These are phyloP conservation scores for Xylariaceae sp. DNA, from an alignment of 2,329 filamentous ascomycete species.

Conservation along the genomic window DNA sequence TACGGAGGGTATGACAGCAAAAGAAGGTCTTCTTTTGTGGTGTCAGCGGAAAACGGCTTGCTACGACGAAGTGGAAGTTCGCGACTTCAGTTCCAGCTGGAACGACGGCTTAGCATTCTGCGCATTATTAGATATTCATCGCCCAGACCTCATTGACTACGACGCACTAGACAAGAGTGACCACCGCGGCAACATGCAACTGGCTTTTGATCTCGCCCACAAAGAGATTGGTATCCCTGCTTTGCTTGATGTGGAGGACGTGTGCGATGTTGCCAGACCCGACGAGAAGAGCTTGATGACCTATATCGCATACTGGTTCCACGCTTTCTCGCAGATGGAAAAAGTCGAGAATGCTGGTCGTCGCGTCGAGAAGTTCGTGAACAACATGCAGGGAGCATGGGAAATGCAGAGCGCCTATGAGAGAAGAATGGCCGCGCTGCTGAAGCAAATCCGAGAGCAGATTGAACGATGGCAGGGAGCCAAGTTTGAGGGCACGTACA, in stretches of 20 bases:
- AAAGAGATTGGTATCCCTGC: conserved; percentile 97
- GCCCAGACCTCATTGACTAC: conserved; percentile 95
- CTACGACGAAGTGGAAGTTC: conserved; percentile 93
- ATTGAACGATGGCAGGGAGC: conserved; percentile 71
- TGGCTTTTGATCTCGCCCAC: conserved; percentile 92
- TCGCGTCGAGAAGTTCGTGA: conserved; percentile 95
- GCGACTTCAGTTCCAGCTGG: conserved; percentile 94
- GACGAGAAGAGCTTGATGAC: conserved; percentile 98
- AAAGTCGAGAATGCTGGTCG: conserved; percentile 95
- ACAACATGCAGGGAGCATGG: conserved; percentile 98
- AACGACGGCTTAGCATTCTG: conserved; percentile 97
- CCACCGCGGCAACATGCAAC: conserved; percentile 93
- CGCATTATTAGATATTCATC: conserved; percentile 91
- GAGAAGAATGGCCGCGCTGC: conserved; percentile 76
- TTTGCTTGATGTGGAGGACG: conserved; percentile 93
- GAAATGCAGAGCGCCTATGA: conserved; percentile 99
- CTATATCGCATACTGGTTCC: conserved; percentile 99
- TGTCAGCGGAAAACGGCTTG: conserved; percentile 98
- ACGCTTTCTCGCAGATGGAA: conserved; percentile 98
- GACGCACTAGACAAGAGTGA: conserved; percentile 90
- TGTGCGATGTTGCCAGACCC: conserved; percentile 91
- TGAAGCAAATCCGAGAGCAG: conserved; percentile 69
- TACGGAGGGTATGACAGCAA: conserved; percentile 93
- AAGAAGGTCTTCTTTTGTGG: conserved; percentile 92
- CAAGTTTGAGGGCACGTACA: conserved; percentile 84